Evolutionary conservation across 805 yeast genomes (phyloP), one percentile per base, ranked within the genome.

Genomic region (Priceomyces medius): DNA sequence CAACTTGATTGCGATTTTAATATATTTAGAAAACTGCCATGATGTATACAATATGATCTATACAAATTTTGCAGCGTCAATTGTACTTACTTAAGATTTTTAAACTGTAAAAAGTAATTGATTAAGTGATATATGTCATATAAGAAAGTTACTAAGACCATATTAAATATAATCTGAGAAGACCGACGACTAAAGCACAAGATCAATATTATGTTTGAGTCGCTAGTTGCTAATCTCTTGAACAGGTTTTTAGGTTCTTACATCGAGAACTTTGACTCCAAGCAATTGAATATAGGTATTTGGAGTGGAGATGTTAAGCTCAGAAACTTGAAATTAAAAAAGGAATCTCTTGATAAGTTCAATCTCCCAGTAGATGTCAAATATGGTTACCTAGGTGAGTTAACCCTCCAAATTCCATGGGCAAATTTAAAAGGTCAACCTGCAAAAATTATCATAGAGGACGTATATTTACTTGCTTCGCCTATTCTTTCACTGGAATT

Each of bases 241-340:
- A 82, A 82, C 56, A 58, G 84, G 48, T 73, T 81, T 44, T 59
- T 82, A 32, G 88, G 88, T 1, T 72, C 80, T 21, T 88, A 89
- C 61, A 89, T 91, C 37, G 96, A 95, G 65, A 87, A 95, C 64
- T 93, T 93, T 62, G 99, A 93, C 66, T 89, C 98, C 13, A 87
- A 86, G 51, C 97, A 93, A 57, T 69, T 93, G 55, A 90, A 93
- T 53, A 90, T 93, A 41, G 99, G 98, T 4, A 89, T 93, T 24
- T 90, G 98, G 96, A 80, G 89, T 54, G 99, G 99, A 27, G 98
- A 93, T 69, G 98, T 90, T 21, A 87, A 87, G 58, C 71, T 93
- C 41, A 76, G 74, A 47, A 82, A 90, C 58, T 74, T 95, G 46
- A 76, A 83, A 43, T 70, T 93, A 44, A 88, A 87, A 64, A 84